Base-by-base conservation (phyloP, 2,329 filamentous ascomycete species). In the Fusarium musae region DNA sequence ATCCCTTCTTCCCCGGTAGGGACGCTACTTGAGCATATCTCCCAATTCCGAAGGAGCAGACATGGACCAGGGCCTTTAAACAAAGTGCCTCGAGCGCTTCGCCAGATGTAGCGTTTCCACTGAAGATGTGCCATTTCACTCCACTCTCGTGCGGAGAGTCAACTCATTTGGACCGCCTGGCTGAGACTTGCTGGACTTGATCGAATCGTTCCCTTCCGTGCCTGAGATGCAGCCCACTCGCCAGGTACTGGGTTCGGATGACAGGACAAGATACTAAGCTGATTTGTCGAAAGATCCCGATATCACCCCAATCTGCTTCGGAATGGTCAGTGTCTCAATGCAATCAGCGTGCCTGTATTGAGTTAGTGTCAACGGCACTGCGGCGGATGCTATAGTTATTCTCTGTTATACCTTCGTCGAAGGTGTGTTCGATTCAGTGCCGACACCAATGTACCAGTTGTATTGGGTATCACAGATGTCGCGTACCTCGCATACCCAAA, bases 121-220 rank as follows among this genome's bases (percentile, higher is more conserved):
- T 59, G 63, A 37, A 56, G 40, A 63, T 49, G 65, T 65, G 21
- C 50, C 50, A 54, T 40, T 53, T 59, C 62, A 69, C 72, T 44
- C 62, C 63, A 50, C 50, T 52, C 40, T 63, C 64, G 67, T 66
- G 75, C 71, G 75, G 73, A 75, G 75, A 68, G 72, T 71, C 43
- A 61, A 47, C 54, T 49, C 54, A 49, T 58, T 58, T 30, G 46
- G 28, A 59, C 34, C 36, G 62, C 44, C 50, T 28, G n/a, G 47
- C 30, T 50, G 28, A 50, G 47, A 50, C 47, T 23, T 34, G 47
- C n/a, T 23, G 34, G 23, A 56, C 46, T 44, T 64, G 56, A 66
- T 65, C 46, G 50, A 59, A 58, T 60, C 47, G 61, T 58, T 63
- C 62, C 49, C 62, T 66, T 64, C 37, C 19, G 60, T 59, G 46